These are phyloP conservation scores for Plenodomus tracheiphilus DNA, from an alignment of 2,329 filamentous ascomycete species.

Conservation along the genomic window DNA sequence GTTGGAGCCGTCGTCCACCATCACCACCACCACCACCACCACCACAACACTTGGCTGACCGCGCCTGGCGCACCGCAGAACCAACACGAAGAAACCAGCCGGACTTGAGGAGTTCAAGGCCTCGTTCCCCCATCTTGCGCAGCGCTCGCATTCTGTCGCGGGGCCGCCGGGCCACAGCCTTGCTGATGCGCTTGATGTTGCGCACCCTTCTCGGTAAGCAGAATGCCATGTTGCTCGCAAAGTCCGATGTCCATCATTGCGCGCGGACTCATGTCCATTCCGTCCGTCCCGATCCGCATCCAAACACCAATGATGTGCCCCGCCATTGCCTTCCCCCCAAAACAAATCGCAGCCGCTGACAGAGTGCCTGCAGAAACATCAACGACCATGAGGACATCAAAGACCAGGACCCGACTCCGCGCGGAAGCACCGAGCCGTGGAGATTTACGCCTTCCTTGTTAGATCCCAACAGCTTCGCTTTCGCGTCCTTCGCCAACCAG, in stretches of 20 bases:
- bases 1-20: constrained; percentile 3
- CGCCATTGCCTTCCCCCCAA: no score
- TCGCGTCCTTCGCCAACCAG: constrained; percentile 77
- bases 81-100: constrained; percentile 80
- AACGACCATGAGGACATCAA: constrained; percentile 60
- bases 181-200: constrained; percentile 52
- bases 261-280: neutral
- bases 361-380: constrained; percentile 42
- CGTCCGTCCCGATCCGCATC: neutral
- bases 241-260: neutral
- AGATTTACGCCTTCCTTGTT: constrained; percentile 86
- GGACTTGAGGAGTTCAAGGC: constrained; percentile 83
- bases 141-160: constrained; percentile 49
- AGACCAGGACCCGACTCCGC: constrained; percentile 81
- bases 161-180: constrained; percentile 50
- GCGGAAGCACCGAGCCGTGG: constrained; percentile 79
- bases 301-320: neutral
- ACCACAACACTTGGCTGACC: constrained; percentile 16
- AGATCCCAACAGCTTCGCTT: constrained; percentile 82
- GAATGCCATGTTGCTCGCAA: neutral
- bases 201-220: constrained; percentile 48
- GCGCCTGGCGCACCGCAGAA: constrained; percentile 51
- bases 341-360: neutral
- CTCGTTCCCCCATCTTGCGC: constrained; percentile 72
- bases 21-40: neutral